Evolutionary conservation across 192 early-diverging fungal species (phyloP), one percentile per base, ranked within the genome.

Genomic region (Dissophora globulifera): DNA sequence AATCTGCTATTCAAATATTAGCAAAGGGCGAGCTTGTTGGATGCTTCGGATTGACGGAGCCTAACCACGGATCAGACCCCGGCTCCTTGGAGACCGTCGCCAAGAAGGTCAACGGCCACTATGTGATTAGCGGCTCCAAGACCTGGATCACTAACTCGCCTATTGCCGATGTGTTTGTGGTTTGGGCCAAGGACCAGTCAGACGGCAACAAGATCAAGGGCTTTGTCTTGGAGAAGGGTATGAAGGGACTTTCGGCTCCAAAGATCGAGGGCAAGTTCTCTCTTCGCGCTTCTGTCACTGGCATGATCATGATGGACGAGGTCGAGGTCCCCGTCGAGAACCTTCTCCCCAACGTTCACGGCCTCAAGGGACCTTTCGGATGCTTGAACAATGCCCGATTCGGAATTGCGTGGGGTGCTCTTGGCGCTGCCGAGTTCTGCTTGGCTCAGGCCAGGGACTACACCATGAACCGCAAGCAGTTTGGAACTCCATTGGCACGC

Each of bases 71-170:
- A 17, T 93, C 91, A 26, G 97, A 99, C 80, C 95, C 96, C 2
- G 92, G 82, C 6, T 84, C 90, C 33, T 96, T 99, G 95, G 94
- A 96, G 80, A 98, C 96, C 19, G 88, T 78, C 12, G 96, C 95
- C 30, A 80, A 85, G 46, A 91, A 90, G 78, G 81, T 85, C 31
- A 92, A 88, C 75, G 87, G 87, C 10, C 79, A 81, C 38, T 94
- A 88, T 76, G 87, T 98, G 6, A 56, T 99, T 31, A 92, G 87
- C 53, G 97, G 97, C 4, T 86, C 89, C 82, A 99, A 99, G 84
- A 98, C 94, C 49, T 99, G 97, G 97, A 99, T 96, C 80, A 97
- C 97, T 59, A 99, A 99, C 87, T 94, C 94, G 32, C 97, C 97
- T 12, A 92, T 99, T 49, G 97, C 97, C 43, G 96, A 98, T 53